phyloP scores from a whole-genome alignment of 2,329 filamentous ascomycete species.

The Fusarium sp. region DNA sequence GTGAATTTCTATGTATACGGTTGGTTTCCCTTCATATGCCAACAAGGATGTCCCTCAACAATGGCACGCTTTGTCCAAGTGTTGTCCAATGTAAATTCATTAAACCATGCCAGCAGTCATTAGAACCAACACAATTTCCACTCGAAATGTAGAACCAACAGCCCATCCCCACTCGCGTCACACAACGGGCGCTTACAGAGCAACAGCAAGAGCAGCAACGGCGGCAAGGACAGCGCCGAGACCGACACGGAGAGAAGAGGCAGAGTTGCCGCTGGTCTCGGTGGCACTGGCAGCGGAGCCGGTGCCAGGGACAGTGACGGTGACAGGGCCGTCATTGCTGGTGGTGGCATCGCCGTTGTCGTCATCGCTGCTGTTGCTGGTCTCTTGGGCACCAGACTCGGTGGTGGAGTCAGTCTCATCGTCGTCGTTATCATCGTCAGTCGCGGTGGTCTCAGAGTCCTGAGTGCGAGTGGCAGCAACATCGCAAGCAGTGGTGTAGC shows the following conservation, averaged over 20 bases:
- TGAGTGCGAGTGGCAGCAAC: slow-evolving; percentile 9
- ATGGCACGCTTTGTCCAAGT: slow-evolving; percentile 17
- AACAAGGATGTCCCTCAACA: slow-evolving; percentile 15
- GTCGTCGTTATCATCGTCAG: slow-evolving; percentile 13
- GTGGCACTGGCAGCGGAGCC: slow-evolving; percentile 20
- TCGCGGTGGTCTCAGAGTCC: slow-evolving; percentile 16
- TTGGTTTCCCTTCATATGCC: slow-evolving; percentile 19
- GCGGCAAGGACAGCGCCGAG: slow-evolving; percentile 39
- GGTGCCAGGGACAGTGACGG: slow-evolving; percentile 37
- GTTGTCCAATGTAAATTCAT: slow-evolving; percentile 32
- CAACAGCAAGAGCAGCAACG: slow-evolving; percentile 36
- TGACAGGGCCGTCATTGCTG: slow-evolving; percentile 24
- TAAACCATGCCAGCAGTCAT: slow-evolving; percentile 38
- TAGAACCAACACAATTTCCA: slow-evolving; percentile 24
- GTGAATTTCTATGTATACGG: slow-evolving; percentile 40
- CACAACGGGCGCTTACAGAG: slow-evolving; percentile 35
- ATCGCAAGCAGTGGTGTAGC: slow-evolving; percentile 46
- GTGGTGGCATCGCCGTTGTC: slow-evolving; percentile 7
- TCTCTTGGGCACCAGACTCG: slow-evolving; percentile 7
- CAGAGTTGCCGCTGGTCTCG: slow-evolving; percentile 29
- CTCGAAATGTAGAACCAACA: slow-evolving; percentile 12
- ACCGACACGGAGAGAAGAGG: slow-evolving; percentile 32
- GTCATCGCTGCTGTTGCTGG: slow-evolving; percentile 1
- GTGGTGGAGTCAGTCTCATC: slow-evolving; percentile 17
- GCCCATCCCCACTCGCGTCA: neutral